These are phyloP conservation scores for Aspergillus sp. DNA, from an alignment of 2,329 filamentous ascomycete species.

Conservation along the genomic window DNA sequence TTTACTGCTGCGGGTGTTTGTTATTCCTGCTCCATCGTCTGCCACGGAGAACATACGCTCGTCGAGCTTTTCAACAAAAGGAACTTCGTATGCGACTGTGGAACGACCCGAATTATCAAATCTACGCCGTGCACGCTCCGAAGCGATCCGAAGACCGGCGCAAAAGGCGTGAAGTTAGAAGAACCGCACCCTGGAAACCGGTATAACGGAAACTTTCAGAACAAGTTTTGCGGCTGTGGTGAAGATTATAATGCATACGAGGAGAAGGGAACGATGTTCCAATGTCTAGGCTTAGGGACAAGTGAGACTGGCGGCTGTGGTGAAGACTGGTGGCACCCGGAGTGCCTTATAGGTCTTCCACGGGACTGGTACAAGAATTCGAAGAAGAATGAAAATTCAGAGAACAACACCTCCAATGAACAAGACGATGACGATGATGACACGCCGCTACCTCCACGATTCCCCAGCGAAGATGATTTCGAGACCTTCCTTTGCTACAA, in stretches of 20 bases:
- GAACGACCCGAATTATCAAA: slow-evolving; percentile 73
- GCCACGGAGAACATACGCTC: slow-evolving; percentile 90
- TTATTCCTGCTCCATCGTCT: slow-evolving; percentile 95
- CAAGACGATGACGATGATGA: slow-evolving; percentile 51
- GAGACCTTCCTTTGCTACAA: slow-evolving; percentile 92
- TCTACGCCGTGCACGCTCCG: slow-evolving; percentile 75
- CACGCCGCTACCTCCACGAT: slow-evolving; percentile 74
- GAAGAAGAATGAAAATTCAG: slow-evolving; percentile 21
- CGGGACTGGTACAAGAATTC: slow-evolving; percentile 59
- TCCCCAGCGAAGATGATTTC: slow-evolving; percentile 86
- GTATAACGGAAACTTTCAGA: slow-evolving; percentile 95
- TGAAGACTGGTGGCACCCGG: slow-evolving; percentile 97
- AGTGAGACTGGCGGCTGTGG: slow-evolving; percentile 83
- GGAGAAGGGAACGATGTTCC: slow-evolving; percentile 97
- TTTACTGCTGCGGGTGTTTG: slow-evolving; percentile 81
- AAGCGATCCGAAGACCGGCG: slow-evolving; percentile 68
- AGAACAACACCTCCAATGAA: slow-evolving; percentile 19
- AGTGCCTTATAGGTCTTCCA: slow-evolving; percentile 80
- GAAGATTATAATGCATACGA: slow-evolving; percentile 84
- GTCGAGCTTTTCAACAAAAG: slow-evolving; percentile 96
- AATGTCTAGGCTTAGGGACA: slow-evolving; percentile 83
- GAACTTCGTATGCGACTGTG: slow-evolving; percentile 95
- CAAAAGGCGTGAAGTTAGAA: slow-evolving; percentile 78
- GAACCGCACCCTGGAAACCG: slow-evolving; percentile 68
- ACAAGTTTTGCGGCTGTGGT: slow-evolving; percentile 85